These are phyloP conservation scores for Neonothopanus nambi DNA, from an alignment of 1,284 basidiomycete species.

Conservation along the genomic window DNA sequence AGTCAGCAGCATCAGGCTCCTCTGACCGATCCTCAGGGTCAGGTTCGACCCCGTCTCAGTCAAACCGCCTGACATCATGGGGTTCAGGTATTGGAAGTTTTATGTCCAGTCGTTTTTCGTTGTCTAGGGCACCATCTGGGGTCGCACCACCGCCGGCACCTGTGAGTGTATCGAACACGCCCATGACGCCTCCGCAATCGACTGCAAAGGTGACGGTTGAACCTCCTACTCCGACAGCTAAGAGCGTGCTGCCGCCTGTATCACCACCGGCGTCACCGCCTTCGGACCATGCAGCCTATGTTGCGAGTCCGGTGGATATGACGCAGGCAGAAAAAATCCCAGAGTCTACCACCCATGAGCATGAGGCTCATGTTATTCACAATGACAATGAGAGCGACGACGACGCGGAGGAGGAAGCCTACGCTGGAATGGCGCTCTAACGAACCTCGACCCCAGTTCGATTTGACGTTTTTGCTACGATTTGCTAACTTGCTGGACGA, in stretches of 20 bases:
- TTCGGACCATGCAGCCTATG: too few species aligned
- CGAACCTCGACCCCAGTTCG: too few species aligned
- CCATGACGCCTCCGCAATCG: background rate
- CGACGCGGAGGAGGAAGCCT: too few species aligned
- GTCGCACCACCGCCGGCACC: conserved; percentile 1
- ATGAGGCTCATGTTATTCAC: too few species aligned
- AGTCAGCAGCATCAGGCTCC: conserved; percentile 1
- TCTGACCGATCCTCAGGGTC: conserved; percentile 2
- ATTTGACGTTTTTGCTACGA: too few species aligned
- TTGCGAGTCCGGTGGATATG: too few species aligned
- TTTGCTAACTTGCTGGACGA: too few species aligned
- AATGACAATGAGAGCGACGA: too few species aligned
- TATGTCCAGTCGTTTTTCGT: conserved; percentile 14
- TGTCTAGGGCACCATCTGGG: conserved; percentile 8
- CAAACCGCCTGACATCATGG: conserved; percentile 9
- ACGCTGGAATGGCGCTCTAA: too few species aligned
- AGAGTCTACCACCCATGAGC: too few species aligned
- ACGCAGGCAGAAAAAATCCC: too few species aligned
- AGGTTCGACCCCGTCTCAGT: too few species aligned
- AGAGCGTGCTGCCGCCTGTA: background rate
- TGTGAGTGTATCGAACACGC: background rate
- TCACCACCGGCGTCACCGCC: background rate
- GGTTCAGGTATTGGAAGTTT: conserved; percentile 15
- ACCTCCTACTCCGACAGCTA: conserved; percentile 8
- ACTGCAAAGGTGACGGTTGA: background rate